Evolutionary conservation across 257 asterid species (phyloP).

Genomic region (Solanum etuberosum): DNA sequence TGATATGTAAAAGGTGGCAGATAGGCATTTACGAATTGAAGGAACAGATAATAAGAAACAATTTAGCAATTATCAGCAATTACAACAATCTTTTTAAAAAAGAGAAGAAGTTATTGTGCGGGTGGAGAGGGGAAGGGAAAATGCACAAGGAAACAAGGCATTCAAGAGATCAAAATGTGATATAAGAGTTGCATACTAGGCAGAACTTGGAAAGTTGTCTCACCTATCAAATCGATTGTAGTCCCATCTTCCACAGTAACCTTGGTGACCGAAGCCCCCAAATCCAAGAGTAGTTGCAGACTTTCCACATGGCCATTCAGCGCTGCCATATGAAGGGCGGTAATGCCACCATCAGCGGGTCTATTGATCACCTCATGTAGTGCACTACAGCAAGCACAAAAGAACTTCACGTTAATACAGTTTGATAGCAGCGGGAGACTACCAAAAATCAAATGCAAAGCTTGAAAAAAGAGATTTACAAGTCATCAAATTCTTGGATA

Average conservation of each 20-base stretch:
- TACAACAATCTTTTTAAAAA: background rate
- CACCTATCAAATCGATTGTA: constrained; percentile 78
- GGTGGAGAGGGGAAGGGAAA: background rate
- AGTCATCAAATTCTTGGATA: constrained; percentile 42
- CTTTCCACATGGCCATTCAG: constrained; percentile 72
- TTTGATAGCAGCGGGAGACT: background rate
- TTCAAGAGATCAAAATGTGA: background rate
- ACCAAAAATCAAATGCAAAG: background rate
- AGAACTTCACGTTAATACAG: background rate
- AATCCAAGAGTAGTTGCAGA: constrained; percentile 65
- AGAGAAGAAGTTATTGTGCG: background rate
- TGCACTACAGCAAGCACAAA: constrained; percentile 29
- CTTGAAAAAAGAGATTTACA: background rate
- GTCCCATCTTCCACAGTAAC: constrained; percentile 71
- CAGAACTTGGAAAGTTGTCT: background rate
- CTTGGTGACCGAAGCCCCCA: constrained; percentile 61
- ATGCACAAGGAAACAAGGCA: background rate
- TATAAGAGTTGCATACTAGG: background rate
- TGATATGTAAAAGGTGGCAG: background rate
- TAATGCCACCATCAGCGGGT: constrained; percentile 87
- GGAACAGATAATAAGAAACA: background rate
- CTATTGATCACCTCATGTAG: constrained; percentile 51
- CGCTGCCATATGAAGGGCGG: constrained; percentile 91
- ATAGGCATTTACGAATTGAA: background rate
- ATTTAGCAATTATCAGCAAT: background rate